phyloP scores from a whole-genome alignment of 768 basidiomycete species.

The Amyloporia xantha region DNA sequence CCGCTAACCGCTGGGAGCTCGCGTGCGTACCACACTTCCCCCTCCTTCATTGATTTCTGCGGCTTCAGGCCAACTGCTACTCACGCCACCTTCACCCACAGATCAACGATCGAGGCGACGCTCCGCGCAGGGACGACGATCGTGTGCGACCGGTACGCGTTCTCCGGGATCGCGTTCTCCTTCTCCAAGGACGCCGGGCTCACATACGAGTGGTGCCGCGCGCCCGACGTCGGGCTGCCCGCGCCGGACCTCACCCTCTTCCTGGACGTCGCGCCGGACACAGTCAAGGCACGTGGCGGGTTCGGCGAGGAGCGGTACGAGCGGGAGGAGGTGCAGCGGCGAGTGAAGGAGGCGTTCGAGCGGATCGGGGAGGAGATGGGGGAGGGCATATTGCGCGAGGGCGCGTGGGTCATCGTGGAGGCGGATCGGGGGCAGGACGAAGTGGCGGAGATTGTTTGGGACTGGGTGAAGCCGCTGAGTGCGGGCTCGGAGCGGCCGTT shows the following conservation, averaged over 20 bases:
- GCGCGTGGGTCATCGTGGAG: constrained; percentile 51
- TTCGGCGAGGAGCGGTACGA: constrained; percentile 90
- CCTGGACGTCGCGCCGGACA: constrained; percentile 71
- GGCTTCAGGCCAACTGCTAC: too few species aligned
- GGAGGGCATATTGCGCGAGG: constrained; percentile 17
- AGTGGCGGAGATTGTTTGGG: constrained; percentile 54
- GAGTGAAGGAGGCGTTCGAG: constrained; percentile 55
- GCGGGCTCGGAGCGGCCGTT: constrained; percentile 35
- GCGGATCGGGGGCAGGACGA: constrained; percentile 44
- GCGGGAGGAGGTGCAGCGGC: constrained; percentile 64
- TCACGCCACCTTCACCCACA: constrained; percentile 17
- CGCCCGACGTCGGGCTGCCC: constrained; percentile 84
- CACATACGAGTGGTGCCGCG: constrained; percentile 75
- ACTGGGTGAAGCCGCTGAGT: constrained; percentile 36
- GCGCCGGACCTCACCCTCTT: constrained; percentile 85
- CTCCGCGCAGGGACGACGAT: constrained; percentile 63
- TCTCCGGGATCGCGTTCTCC: constrained; percentile 92
- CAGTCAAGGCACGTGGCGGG: constrained; percentile 62
- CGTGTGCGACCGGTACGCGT: constrained; percentile 91
- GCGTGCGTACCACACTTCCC: constrained; percentile 45
- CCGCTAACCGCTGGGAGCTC: constrained; percentile 95
- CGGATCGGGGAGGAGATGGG: constrained; percentile 48
- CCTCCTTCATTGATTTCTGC: background rate
- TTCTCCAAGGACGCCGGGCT: constrained; percentile 61
- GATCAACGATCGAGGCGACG: constrained; percentile 53